Percentiles rank a stretch among this genome's conserved stretches.
Evolutionary conservation across 2,329 filamentous ascomycete genomes (phyloP).

Genomic region (Ophiostoma quercus): DNA sequence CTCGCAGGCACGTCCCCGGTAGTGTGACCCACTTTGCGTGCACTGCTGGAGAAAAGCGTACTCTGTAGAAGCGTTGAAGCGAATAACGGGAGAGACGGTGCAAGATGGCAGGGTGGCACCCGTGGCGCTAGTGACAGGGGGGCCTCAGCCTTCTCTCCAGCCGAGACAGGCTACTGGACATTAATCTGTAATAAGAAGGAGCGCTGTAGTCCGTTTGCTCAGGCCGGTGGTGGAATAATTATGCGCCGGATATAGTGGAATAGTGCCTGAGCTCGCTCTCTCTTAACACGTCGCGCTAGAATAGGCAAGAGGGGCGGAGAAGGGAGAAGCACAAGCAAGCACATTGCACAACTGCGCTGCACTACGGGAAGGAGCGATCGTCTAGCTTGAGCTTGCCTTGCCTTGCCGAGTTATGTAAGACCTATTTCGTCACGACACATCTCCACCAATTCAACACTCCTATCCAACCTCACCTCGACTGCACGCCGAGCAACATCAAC

Average conservation of each 20-base stretch:
- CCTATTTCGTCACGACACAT: constrained; percentile 4
- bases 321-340: neutral
- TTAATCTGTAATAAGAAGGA: neutral
- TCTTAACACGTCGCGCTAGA: constrained; percentile 24
- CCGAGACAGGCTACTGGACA: neutral
- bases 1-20: neutral
- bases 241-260: constrained; percentile 16
- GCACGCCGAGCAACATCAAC: neutral
- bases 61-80: no score
- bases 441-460: constrained; percentile 1
- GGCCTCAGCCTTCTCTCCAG: constrained; percentile 6
- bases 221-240: constrained; percentile 21
- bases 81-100: neutral
- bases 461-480: constrained; percentile 7
- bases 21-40: constrained; percentile 4
- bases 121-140: neutral
- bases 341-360: neutral
- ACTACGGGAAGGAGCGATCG: constrained; percentile 8
- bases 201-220: neutral
- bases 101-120: neutral
- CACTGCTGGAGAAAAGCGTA: constrained; percentile 7
- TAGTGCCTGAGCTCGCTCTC: neutral
- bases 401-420: constrained; percentile 5
- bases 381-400: neutral
- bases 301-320: constrained; percentile 23